phyloP scores from a whole-genome alignment of 139 green algal genomes.

The Ettlia oleoabundans region DNA sequence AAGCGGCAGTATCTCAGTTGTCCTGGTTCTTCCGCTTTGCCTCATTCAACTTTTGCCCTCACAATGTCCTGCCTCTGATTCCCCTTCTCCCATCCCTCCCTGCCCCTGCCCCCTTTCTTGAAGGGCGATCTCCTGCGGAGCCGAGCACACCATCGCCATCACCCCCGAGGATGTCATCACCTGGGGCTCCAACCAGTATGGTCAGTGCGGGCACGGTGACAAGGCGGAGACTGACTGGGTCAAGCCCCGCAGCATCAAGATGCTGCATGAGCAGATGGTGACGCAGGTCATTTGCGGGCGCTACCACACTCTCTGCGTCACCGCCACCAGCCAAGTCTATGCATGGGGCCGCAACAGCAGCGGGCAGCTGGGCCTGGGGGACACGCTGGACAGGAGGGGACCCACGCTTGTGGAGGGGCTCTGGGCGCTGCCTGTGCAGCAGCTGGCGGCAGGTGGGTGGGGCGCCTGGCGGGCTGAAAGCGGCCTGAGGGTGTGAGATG shows the following conservation, averaged over 20 bases:
- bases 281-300: slow-evolving; percentile 76
- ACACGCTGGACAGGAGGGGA: slow-evolving; percentile 57
- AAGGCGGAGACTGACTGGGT: slow-evolving; percentile 58
- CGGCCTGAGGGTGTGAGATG: no score
- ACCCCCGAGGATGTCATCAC: slow-evolving; percentile 80
- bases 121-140: slow-evolving; percentile 52
- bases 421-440: slow-evolving; percentile 82
- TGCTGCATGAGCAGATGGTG: slow-evolving; percentile 70
- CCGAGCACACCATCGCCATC: slow-evolving; percentile 81
- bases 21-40: no score
- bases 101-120: not conserved
- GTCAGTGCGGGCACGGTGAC: slow-evolving; percentile 83
- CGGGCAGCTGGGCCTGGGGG: slow-evolving; percentile 83
- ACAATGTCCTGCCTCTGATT: no score
- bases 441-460: slow-evolving; percentile 77
- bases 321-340: slow-evolving; percentile 82
- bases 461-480: no score
- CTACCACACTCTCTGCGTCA: slow-evolving; percentile 85
- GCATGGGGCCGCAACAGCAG: slow-evolving; percentile 79
- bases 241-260: slow-evolving; percentile 62
- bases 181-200: slow-evolving; percentile 82
- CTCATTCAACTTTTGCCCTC: no score
- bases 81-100: not conserved
- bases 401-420: slow-evolving; percentile 75
- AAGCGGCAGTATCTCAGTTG: no score